Evolutionary conservation across 257 asterid genomes (phyloP).

Genomic region (Solanum dulcamara): DNA sequence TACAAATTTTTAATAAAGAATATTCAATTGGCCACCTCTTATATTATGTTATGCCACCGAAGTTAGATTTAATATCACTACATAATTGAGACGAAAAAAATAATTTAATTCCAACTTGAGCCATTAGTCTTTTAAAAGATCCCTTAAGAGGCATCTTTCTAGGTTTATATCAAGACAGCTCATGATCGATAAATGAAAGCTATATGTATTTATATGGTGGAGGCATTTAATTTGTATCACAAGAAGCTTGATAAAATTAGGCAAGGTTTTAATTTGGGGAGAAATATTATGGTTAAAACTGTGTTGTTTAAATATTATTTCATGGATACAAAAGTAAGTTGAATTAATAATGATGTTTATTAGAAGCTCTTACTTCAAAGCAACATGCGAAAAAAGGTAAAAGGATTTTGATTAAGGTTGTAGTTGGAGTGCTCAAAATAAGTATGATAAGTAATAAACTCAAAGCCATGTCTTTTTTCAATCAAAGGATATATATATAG

Average conservation of each 20-base stretch:
- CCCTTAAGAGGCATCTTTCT: not conserved
- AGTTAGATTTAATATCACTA: too few relatives aligned
- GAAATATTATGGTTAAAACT: not conserved
- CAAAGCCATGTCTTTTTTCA: not conserved
- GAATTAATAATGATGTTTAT: not conserved
- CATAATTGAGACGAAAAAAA: too few relatives aligned
- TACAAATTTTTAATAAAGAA: too few relatives aligned
- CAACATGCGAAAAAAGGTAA: constrained; percentile 16
- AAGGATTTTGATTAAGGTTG: not conserved
- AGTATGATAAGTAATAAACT: not conserved
- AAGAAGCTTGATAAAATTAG: not conserved
- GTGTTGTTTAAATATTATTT: not conserved
- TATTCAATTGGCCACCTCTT: not conserved
- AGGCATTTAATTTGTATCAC: not conserved
- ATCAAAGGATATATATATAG: not conserved
- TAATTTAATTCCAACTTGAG: not conserved
- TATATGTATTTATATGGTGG: not conserved
- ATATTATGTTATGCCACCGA: too few relatives aligned
- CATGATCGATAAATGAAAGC: not conserved
- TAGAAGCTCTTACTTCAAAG: constrained; percentile 2
- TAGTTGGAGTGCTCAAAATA: not conserved
- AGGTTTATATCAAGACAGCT: not conserved
- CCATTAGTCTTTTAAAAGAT: not conserved
- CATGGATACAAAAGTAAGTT: not conserved
- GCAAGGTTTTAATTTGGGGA: not conserved